Percentiles rank a stretch among this genome's conserved stretches.
These are phyloP conservation scores for Blechomonas ayalai DNA, from an alignment of 208 protist species.

Conservation along the genomic window DNA sequence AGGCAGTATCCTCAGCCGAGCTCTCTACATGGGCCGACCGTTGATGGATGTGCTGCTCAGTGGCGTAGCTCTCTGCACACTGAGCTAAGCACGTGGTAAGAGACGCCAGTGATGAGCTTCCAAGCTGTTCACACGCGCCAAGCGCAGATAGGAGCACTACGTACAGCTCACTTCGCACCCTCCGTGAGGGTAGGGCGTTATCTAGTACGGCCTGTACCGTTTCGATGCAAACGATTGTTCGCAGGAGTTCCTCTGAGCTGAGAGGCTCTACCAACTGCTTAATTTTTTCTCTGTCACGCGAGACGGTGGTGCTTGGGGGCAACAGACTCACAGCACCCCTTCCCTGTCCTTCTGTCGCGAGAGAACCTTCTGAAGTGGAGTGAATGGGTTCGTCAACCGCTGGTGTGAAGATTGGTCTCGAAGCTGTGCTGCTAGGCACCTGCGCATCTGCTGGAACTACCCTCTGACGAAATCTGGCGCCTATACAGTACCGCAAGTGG, in stretches of 20 bases:
- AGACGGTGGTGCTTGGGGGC: background rate
- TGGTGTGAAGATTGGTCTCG: too few relatives aligned
- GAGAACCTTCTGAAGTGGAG: too few relatives aligned
- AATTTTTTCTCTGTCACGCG: slow-evolving; percentile 15
- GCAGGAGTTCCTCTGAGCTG: slow-evolving; percentile 17
- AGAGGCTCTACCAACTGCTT: slow-evolving; percentile 20
- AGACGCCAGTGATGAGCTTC: slow-evolving; percentile 21
- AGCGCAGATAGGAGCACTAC: slow-evolving; percentile 30
- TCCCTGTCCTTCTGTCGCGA: background rate
- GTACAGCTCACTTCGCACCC: slow-evolving; percentile 20
- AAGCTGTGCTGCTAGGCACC: too few relatives aligned
- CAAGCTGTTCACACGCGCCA: slow-evolving; percentile 44
- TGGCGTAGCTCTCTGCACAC: slow-evolving; percentile 30
- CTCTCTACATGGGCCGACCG: background rate
- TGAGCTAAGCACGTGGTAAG: slow-evolving; percentile 37
- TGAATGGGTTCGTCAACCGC: too few relatives aligned
- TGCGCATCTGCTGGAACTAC: too few relatives aligned
- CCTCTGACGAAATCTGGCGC: too few relatives aligned
- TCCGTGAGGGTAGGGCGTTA: slow-evolving; percentile 8
- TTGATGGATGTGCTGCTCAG: slow-evolving; percentile 8
- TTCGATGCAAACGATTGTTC: slow-evolving; percentile 20
- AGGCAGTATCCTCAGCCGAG: background rate
- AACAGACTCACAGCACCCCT: background rate
- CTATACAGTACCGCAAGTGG: slow-evolving; percentile 10
- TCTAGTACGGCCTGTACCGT: slow-evolving; percentile 20